A percentile compares a stretch with the other conserved stretches of the same genome.
Evolutionary conservation across 2,329 filamentous ascomycete species (phyloP).

Genomic region (Nemania sp.): DNA sequence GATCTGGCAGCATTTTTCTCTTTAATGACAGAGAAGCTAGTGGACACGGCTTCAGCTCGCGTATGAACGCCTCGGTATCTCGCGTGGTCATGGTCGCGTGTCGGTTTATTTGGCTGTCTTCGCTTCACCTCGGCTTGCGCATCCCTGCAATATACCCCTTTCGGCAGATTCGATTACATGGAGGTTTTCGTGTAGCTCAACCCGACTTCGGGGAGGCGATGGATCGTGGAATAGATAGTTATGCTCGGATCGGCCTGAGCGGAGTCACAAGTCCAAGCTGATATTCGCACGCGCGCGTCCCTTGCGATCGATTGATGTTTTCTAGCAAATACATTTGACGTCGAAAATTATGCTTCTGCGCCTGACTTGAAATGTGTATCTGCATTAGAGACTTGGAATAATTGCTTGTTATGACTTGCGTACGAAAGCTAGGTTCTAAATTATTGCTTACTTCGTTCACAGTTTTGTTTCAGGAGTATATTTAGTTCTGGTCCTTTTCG

Average conservation of each 20-base stretch:
- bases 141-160: slow-evolving; percentile 33
- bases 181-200: slow-evolving; percentile 20
- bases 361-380: too few relatives aligned
- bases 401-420: too few relatives aligned
- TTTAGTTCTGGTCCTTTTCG: too few relatives aligned
- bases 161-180: slow-evolving; percentile 25
- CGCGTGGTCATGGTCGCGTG: slow-evolving; percentile 11
- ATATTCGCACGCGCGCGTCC: slow-evolving; percentile 23
- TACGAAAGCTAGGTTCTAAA: too few relatives aligned
- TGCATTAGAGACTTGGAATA: too few relatives aligned
- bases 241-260: slow-evolving; percentile 28
- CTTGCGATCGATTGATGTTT: slow-evolving; percentile 29
- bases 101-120: slow-evolving; percentile 13
- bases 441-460: too few relatives aligned
- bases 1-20: slow-evolving; percentile 31
- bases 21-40: slow-evolving; percentile 23
- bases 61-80: slow-evolving; percentile 9
- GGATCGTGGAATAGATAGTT: slow-evolving; percentile 24
- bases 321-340: slow-evolving; percentile 34
- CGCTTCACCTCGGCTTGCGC: slow-evolving; percentile 20
- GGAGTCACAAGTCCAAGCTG: slow-evolving; percentile 20
- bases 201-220: slow-evolving; percentile 24
- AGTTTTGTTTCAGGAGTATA: too few relatives aligned
- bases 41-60: slow-evolving; percentile 14
- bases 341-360: slow-evolving; percentile 20